A percentile compares a stretch with the other conserved stretches of the same genome.
These are phyloP conservation scores for Vickermania ingenoplastis DNA, from an alignment of 208 protist genomes.

Conservation along the genomic window DNA sequence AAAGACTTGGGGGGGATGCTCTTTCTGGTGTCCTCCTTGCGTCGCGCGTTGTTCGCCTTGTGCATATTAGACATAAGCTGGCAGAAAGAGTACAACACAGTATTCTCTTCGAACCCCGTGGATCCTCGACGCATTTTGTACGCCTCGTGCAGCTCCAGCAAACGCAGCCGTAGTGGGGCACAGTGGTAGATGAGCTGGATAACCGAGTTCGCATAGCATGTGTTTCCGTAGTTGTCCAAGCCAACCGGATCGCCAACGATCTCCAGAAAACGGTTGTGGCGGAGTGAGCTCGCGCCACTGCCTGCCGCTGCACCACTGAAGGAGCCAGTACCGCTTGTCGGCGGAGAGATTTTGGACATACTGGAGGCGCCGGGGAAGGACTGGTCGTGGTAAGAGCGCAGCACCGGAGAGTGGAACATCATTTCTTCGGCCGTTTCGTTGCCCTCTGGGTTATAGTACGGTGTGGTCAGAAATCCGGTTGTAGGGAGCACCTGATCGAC, in stretches of 20 bases:
- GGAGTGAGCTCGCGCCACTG: conserved; percentile 5
- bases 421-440: conserved; percentile 17
- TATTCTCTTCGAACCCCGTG: conserved; percentile 49
- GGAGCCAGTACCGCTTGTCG: not conserved
- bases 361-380: conserved; percentile 24
- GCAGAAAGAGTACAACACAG: conserved; percentile 52
- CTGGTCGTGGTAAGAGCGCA: conserved; percentile 58
- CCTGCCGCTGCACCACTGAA: not conserved
- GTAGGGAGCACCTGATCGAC: conserved; percentile 1
- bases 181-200: conserved; percentile 89
- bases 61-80: conserved; percentile 75
- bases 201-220: conserved; percentile 87
- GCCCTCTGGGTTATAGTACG: conserved; percentile 32
- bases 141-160: conserved; percentile 64
- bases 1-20: conserved; percentile 33
- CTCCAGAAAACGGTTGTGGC: conserved; percentile 63
- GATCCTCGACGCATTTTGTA: conserved; percentile 42
- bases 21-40: conserved; percentile 23
- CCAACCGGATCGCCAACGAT: conserved; percentile 68
- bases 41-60: conserved; percentile 62
- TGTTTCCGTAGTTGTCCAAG: conserved; percentile 88
- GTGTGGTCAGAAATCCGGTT: conserved; percentile 22
- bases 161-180: conserved; percentile 59
- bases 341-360: not conserved
- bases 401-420: conserved; percentile 35